Evolutionary conservation across 2,329 filamentous ascomycete species (phyloP).

Genomic region (Berkeleyomyces basicola): DNA sequence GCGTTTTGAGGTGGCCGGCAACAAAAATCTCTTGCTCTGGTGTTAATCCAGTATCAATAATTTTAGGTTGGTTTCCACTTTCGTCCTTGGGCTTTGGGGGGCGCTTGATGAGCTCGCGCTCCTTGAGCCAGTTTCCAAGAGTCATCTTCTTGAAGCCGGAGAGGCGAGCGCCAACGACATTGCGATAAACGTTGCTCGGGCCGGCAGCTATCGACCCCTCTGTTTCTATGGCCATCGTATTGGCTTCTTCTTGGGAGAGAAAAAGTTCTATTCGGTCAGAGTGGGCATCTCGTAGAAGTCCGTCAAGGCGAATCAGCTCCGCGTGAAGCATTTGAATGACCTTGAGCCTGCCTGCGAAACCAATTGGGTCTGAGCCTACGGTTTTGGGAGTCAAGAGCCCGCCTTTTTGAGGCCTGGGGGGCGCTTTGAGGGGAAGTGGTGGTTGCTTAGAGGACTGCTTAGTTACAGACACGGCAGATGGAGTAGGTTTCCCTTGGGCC

Average conservation of each 20-base stretch:
- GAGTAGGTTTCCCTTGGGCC: neutral
- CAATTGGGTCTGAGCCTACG: neutral
- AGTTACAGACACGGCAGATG: neutral
- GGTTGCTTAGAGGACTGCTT: neutral
- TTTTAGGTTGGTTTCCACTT: slow-evolving; percentile 22
- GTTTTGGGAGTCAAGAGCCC: slow-evolving; percentile 4
- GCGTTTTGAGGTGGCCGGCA: slow-evolving; percentile 44
- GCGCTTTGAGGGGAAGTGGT: neutral
- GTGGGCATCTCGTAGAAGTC: slow-evolving; percentile 5
- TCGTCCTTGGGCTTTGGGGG: slow-evolving; percentile 5
- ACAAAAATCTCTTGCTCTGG: slow-evolving; percentile 50
- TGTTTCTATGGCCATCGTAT: slow-evolving; percentile 53
- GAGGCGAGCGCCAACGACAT: slow-evolving; percentile 70
- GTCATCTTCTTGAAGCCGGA: slow-evolving; percentile 61
- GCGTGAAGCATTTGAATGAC: slow-evolving; percentile 10
- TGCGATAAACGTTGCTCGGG: slow-evolving; percentile 57
- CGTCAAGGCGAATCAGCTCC: slow-evolving; percentile 8
- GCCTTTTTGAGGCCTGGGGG: slow-evolving; percentile 1
- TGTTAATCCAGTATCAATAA: slow-evolving; percentile 54
- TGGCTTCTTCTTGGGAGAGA: slow-evolving; percentile 48
- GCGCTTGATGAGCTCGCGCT: slow-evolving; percentile 8
- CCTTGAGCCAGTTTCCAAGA: slow-evolving; percentile 43
- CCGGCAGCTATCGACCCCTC: slow-evolving; percentile 60
- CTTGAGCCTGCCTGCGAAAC: slow-evolving; percentile 8
- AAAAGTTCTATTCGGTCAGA: slow-evolving; percentile 24